Base-by-base conservation (phyloP, 768 basidiomycete genomes). In the Termitomyces sp. region DNA sequence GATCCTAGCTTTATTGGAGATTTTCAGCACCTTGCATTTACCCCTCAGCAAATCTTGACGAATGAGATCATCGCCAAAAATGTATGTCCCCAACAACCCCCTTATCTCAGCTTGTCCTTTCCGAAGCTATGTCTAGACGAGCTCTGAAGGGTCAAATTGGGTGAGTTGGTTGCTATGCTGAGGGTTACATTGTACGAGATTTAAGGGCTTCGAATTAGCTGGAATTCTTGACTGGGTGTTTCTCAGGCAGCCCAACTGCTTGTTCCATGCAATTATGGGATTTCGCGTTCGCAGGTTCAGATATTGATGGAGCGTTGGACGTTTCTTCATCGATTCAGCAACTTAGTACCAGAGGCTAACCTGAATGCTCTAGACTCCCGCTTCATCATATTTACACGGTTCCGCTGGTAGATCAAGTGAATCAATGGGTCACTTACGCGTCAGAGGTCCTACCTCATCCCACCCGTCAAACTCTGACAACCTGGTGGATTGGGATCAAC, bases 401-500 rank as follows among this genome's bases (percentile, higher is more conserved):
- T 19, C 71, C 77, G 9, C 70, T 84, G 1, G 75, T 79, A 9
- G 73, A 78, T 46, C 76, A 82, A 59, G 81, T 82, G 6, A 72
- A 73, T 34, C 81, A 82, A 64, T 84, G 78, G 77, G 65, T 65
- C 12, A 59, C 64, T 4, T 81, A 74, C 60, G 81, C 76, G 0
- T 71, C 78, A 7, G 64, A 71, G 29, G 68, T 79, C 21, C 65
- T 82, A 8, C 78, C 81, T 3, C 78, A 78, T 59, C 77, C 76
- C 3, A 52, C 63, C 2, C 68, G 61, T 12, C 65, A 78, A 54
- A 82, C 81, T 2, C 65, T 83, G 31, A 76, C 79, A 4, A 70
- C 74, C 4, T 84, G 82, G 82, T 84, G 80, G 80, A 82, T 82
- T 55, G 82, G 82, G 9, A 82, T 82, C 53, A 84, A 82, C 67